These are phyloP conservation scores for Mallotus japonicus DNA, from an alignment of 441 rosid genomes.

Conservation along the genomic window DNA sequence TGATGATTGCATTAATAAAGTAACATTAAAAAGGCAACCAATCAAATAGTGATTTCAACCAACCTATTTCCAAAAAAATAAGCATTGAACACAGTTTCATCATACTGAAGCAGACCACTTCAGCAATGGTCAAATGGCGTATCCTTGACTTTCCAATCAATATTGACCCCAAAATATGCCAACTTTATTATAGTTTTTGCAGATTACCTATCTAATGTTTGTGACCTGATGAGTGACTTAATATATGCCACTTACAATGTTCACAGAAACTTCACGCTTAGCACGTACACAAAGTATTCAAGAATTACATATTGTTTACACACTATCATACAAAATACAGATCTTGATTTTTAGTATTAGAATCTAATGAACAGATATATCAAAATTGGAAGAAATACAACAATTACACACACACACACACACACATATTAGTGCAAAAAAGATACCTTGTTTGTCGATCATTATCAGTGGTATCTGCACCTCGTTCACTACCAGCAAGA, in stretches of 20 bases:
- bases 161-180: not conserved
- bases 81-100: not conserved
- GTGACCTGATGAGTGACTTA: not conserved
- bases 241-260: not conserved
- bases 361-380: not conserved
- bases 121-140: too few relatives aligned
- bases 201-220: not conserved
- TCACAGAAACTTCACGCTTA: not conserved
- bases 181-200: not conserved
- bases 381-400: not conserved
- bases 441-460: slow-evolving; percentile 91
- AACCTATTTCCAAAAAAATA: not conserved
- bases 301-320: not conserved
- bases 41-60: not conserved
- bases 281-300: not conserved
- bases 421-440: not conserved
- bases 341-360: not conserved
- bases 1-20: not conserved
- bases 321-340: slow-evolving; percentile 1
- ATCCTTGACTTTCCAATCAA: not conserved
- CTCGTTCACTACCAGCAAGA: slow-evolving; percentile 99
- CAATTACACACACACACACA: not conserved
- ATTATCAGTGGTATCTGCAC: slow-evolving; percentile 98
- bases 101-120: not conserved
- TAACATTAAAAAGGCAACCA: not conserved